phyloP scores from a whole-genome alignment of 345 rosid species.

The Pistacia vera region DNA sequence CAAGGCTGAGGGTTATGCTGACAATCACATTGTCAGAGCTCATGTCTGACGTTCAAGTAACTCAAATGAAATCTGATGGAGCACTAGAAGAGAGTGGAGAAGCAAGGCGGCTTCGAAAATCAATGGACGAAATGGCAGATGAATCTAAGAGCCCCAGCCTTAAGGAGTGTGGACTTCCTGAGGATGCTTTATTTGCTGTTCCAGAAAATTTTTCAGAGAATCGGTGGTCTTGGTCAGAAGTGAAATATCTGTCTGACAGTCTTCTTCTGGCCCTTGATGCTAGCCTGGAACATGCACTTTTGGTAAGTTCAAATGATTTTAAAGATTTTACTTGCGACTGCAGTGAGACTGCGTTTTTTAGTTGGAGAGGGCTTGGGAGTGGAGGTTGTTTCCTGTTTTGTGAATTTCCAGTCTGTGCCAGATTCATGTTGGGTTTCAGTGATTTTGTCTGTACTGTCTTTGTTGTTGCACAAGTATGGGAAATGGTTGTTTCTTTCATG shows the following conservation, averaged over 20 bases:
- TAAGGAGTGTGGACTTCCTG: constrained; percentile 84
- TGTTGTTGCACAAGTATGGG: no score
- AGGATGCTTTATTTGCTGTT: constrained; percentile 54
- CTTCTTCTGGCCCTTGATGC: constrained; percentile 97
- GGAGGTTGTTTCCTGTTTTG: not conserved
- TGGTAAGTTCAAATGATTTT: constrained; percentile 58
- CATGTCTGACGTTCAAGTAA: constrained; percentile 96
- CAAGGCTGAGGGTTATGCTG: constrained; percentile 93
- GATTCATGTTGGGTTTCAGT: no score
- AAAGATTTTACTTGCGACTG: not conserved
- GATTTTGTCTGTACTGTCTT: no score
- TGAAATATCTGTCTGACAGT: constrained; percentile 73
- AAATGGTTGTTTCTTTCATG: no score
- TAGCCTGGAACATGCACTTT: constrained; percentile 88
- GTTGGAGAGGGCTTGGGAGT: not conserved
- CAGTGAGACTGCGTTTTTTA: not conserved
- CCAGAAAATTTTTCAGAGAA: constrained; percentile 67
- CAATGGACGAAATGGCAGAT: constrained; percentile 93
- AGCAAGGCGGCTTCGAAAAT: constrained; percentile 82
- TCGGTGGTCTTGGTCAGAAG: constrained; percentile 90
- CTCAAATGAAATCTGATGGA: constrained; percentile 94
- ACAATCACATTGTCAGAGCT: constrained; percentile 95
- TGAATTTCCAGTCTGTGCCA: no score
- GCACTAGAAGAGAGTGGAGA: constrained; percentile 96
- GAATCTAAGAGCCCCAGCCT: constrained; percentile 68